Conservation (phyloP, 140 eudicot genomes). For the Cichorium intybus region DNA sequence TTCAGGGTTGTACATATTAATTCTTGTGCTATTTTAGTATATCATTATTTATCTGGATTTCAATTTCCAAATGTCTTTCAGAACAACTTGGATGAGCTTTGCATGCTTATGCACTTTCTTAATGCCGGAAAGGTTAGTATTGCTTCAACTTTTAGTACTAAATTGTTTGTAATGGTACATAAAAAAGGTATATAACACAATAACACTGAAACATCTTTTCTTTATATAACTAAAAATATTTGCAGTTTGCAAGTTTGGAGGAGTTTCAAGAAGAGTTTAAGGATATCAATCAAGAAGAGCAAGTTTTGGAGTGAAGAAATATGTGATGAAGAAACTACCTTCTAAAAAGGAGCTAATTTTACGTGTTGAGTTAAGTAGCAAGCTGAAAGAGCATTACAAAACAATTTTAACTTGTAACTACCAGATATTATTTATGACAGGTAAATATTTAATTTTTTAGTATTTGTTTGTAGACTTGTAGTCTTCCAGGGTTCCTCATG, state of each 20-base stretch:
- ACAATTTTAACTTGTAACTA: slow-evolving; percentile 94
- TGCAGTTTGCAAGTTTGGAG: no score
- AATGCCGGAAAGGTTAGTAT: slow-evolving; percentile 96
- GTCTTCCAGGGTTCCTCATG: slow-evolving; percentile 81
- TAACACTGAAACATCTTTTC: neutral
- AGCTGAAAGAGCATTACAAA: slow-evolving; percentile 93
- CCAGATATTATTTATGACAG: slow-evolving; percentile 89
- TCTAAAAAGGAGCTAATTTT: slow-evolving; percentile 93
- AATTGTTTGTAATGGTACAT: neutral
- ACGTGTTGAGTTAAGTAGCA: slow-evolving; percentile 96
- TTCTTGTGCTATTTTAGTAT: neutral
- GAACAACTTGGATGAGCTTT: slow-evolving; percentile 98
- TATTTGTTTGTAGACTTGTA: neutral
- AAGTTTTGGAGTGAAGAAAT: slow-evolving; percentile 88
- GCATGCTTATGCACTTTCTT: slow-evolving; percentile 99
- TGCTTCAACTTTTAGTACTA: slow-evolving; percentile 8
- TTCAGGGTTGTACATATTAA: slow-evolving; percentile 74
- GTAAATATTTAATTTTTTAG: slow-evolving; percentile 19
- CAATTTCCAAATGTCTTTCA: slow-evolving; percentile 41
- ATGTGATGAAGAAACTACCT: slow-evolving; percentile 94
- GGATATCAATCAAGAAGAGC: no score
- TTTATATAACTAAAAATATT: no score
- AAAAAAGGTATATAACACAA: slow-evolving; percentile 1
- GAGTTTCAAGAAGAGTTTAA: no score
- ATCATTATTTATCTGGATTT: neutral